A percentile compares a stretch with the other conserved stretches of the same genome.
Evolutionary conservation across 2,329 filamentous ascomycete species (phyloP).

Genomic region (Sporothrix luriei): DNA sequence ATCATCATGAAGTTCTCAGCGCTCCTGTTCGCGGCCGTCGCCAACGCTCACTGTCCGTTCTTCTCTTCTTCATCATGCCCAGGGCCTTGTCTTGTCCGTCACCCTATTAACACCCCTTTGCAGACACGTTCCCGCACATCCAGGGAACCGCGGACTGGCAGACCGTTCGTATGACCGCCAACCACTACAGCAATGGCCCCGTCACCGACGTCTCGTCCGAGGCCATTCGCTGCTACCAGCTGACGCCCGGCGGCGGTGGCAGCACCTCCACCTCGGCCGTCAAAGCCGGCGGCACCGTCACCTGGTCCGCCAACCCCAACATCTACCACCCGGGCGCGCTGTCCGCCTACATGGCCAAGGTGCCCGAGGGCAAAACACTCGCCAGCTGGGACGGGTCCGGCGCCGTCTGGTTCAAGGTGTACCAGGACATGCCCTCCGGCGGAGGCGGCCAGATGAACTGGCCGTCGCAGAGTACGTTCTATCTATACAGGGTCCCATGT

Average conservation of each 20-base stretch:
- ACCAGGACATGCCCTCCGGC: slow-evolving; percentile 41
- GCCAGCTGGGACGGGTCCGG: slow-evolving; percentile 43
- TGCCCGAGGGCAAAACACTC: slow-evolving; percentile 42
- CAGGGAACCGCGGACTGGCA: slow-evolving; percentile 40
- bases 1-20: slow-evolving; percentile 32
- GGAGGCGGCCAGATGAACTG: slow-evolving; percentile 34
- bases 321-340: slow-evolving; percentile 48
- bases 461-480: slow-evolving; percentile 22
- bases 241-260: slow-evolving; percentile 36
- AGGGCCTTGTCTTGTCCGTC: too few species aligned
- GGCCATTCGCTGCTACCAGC: slow-evolving; percentile 42
- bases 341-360: slow-evolving; percentile 46
- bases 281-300: slow-evolving; percentile 45
- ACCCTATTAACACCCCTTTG: neutral
- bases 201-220: slow-evolving; percentile 40
- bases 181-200: slow-evolving; percentile 43
- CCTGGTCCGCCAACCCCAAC: slow-evolving; percentile 45
- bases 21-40: slow-evolving; percentile 31
- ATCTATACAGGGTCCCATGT: too few species aligned
- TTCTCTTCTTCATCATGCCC: neutral
- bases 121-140: slow-evolving; percentile 37
- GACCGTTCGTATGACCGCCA: slow-evolving; percentile 43
- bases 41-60: slow-evolving; percentile 34
- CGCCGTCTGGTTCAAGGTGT: slow-evolving; percentile 47
- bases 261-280: slow-evolving; percentile 42